Percentiles rank a stretch among this genome's conserved stretches.
Conservation (phyloP, 2,329 filamentous ascomycete species). For the Colletotrichum brevisporum region DNA sequence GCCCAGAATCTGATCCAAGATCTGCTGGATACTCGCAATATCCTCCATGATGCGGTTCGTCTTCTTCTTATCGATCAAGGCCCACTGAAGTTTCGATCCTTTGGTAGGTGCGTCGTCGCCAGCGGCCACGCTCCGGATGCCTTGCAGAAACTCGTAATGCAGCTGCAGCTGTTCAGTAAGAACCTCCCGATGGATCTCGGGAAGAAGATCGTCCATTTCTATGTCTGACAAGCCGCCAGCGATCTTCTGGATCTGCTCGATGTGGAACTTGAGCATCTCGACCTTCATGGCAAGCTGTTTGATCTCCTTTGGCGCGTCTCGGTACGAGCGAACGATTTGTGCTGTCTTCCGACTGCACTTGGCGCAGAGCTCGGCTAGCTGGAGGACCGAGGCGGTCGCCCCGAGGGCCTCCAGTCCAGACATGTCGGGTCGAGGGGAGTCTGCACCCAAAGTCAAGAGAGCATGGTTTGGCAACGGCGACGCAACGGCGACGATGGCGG, state of each 20-base stretch:
- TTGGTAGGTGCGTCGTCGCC: neutral
- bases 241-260: neutral
- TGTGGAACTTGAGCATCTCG: neutral
- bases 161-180: neutral
- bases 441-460: no score
- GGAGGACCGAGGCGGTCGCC: neutral
- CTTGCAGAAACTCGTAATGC: neutral
- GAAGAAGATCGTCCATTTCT: constrained; percentile 12
- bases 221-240: constrained; percentile 1
- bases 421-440: neutral
- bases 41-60: neutral
- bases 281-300: neutral
- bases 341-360: neutral
- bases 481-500: no score
- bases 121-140: neutral
- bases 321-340: neutral
- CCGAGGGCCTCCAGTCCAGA: neutral
- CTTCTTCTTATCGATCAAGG: neutral
- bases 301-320: constrained; percentile 2
- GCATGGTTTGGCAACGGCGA: no score
- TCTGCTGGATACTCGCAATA: neutral
- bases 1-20: neutral
- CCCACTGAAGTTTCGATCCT: neutral
- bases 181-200: neutral
- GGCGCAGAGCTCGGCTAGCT: constrained; percentile 3